Evolutionary conservation across 2,329 filamentous ascomycete species (phyloP), one percentile per base, ranked within the genome.

Genomic region (Scedosporium boydii): DNA sequence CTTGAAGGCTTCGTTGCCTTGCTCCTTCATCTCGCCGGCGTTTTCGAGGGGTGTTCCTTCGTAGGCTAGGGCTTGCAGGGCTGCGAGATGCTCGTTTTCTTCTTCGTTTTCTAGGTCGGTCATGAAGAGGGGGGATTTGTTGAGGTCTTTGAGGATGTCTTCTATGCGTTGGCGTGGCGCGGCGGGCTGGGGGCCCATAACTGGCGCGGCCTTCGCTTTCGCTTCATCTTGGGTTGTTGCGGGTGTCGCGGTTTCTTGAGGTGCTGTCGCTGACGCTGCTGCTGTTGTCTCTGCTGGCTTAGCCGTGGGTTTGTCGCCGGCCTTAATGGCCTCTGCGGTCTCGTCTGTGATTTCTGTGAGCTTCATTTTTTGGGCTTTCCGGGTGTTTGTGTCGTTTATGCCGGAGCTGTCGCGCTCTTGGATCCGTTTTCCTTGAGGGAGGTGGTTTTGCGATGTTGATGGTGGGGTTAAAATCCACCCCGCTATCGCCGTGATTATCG

Each of bases 11-110:
- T 98, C 93, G 73, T 99, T 99, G 41, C 95, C 95, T 67, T 91
- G 90, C 72, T 93, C 88, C 69, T 95, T 91, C 78, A 97, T 97
- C 66, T 91, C 91, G 55, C 83, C 77, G 21, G 87, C 89, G 65
- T 96, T 88, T 73, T 98, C 93, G 9, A 87, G 82, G 58, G 90
- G 86, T 7, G 92, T 93, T 21, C 95, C 96, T 77, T 99, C 95
- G 72, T 97, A 96, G 34, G 91, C 91, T 46, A 99, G 79, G 0
- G 95, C 93, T 71, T 90, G 89, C 64, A 99, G 81, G 0, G 95
- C 96, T 69, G 96, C 92, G 0, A 96, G 80, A 67, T 90, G 87
- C 65, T 88, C 80, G 70, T 96, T 96, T 9, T 34, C 29, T 34
- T 34, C 29, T 34, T 34, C 29, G 67, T 96, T 89, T 68, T 90